Evolutionary conservation across 345 rosid genomes (phyloP).

Genomic region (Lenwebbia sp.): DNA sequence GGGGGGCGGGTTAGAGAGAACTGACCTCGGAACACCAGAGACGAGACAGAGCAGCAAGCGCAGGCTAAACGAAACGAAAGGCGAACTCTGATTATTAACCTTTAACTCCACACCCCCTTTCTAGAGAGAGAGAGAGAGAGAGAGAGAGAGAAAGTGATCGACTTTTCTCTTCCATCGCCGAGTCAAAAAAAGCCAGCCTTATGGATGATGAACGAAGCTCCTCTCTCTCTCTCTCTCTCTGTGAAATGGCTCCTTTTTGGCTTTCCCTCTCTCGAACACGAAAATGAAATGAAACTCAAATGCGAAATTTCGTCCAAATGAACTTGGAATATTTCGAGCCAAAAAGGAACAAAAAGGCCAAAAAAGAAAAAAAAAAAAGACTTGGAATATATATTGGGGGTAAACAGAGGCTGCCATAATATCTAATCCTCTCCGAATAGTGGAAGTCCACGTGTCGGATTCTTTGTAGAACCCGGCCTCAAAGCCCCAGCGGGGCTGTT

Average conservation of each 20-base stretch:
- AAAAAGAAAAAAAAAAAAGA: no score
- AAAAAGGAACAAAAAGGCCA: no score
- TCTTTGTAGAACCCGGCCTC: not conserved
- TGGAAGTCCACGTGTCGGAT: not conserved
- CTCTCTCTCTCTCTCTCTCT: not conserved
- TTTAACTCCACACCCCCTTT: not conserved
- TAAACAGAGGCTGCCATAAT: not conserved
- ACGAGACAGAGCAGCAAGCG: not conserved
- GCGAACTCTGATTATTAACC: not conserved
- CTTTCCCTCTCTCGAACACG: not conserved
- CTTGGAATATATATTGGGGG: no score
- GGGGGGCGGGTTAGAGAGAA: no score
- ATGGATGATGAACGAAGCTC: not conserved
- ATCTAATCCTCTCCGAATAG: not conserved
- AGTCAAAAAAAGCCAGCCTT: not conserved
- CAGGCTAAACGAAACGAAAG: not conserved
- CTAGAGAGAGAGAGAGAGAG: not conserved
- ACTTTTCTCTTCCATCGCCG: not conserved
- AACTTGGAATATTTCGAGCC: not conserved
- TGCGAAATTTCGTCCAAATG: not conserved
- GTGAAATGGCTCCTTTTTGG: not conserved
- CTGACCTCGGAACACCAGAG: not conserved
- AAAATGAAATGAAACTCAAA: not conserved
- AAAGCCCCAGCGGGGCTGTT: not conserved
- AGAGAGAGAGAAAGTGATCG: not conserved